Evolutionary conservation across 352 stramenopile species (phyloP), one percentile per base, ranked within the genome.

Genomic region (Pythium volutum): DNA sequence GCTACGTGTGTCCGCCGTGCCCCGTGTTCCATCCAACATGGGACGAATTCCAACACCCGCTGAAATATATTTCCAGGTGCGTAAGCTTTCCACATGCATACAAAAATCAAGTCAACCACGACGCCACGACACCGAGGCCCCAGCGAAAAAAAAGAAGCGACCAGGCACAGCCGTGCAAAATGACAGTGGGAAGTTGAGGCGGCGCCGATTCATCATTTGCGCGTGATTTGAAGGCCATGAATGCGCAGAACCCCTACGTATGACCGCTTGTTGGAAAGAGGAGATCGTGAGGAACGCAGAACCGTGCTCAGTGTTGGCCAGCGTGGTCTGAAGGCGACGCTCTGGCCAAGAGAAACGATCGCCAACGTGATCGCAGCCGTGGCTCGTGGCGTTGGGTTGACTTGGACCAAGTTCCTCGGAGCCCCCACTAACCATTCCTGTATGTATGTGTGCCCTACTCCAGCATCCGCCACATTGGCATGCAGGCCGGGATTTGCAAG

Each of bases 401-500:
- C 49, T 41, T 55, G 34, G 49, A 29, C 23, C 14, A 5, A n/a
- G 14, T 10, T 3, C 14, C 16, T 25, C 6, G 23, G 12, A 8
- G 23, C 16, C n/a, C 36, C 38, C 14, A 29, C 55, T 62, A 39
- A 55, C 55, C 9, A 5, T 42, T 2, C 38, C 0, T 47, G 18
- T 62, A 1, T 53, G 4, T 15, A 26, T 49, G 23, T 39, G 29
- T 31, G 34, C 8, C 11, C 10, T 43, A 41, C 33, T n/a, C 23
- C 53, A 95, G 79, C 58, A 96, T 97, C 69, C 79, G 91, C 29
- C 77, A 89, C 48, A 91, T 97, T 51, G 96, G 93, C 22, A 88
- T 97, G 77, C 73, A 87, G 55, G 97, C 96, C 54, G 97, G 97
- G 26, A 99, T 99, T 64, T 98, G 89, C 73, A 99, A 99, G 77